Percentiles rank a stretch among this genome's conserved stretches.
Conservation (phyloP, 352 stramenopile genomes). For the Globisporangium barbulae region DNA sequence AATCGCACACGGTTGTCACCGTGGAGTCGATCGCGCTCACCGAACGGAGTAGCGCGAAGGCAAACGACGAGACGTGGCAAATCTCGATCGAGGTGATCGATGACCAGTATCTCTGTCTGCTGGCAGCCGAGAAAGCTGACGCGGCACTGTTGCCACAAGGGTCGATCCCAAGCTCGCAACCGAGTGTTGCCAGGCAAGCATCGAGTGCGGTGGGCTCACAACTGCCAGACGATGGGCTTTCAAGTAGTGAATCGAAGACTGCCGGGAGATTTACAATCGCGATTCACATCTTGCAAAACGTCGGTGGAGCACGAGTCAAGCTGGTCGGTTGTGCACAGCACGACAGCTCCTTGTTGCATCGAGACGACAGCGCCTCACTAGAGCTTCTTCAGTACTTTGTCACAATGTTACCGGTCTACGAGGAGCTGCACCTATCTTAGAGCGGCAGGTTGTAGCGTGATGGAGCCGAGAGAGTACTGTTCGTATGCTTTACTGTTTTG, state of each 20-base stretch:
- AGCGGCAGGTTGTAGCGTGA: conserved; percentile 11
- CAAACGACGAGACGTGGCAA: conserved; percentile 28
- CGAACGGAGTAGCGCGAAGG: conserved; percentile 9
- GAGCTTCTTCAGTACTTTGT: conserved; percentile 59
- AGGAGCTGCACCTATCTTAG: conserved; percentile 49
- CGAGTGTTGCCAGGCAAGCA: neutral
- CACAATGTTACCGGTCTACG: conserved; percentile 48
- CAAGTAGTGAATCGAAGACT: conserved; percentile 5
- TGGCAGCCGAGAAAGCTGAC: conserved; percentile 25
- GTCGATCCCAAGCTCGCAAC: neutral
- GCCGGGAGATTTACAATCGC: neutral
- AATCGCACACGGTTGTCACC: conserved; percentile 33
- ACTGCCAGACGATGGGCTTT: conserved; percentile 1
- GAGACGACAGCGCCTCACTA: conserved; percentile 24
- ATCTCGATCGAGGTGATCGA: conserved; percentile 53
- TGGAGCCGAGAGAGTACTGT: neutral
- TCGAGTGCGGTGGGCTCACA: neutral
- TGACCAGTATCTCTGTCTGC: conserved; percentile 50
- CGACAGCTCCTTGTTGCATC: conserved; percentile 19
- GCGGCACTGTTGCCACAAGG: too few species aligned
- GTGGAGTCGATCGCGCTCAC: conserved; percentile 35
- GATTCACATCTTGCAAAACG: conserved; percentile 13
- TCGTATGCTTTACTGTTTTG: neutral
- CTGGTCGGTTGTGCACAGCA: conserved; percentile 41
- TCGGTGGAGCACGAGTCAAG: conserved; percentile 29